These are phyloP conservation scores for Caryopteris hybrid DNA, from an alignment of 305 asterid species.

Conservation along the genomic window DNA sequence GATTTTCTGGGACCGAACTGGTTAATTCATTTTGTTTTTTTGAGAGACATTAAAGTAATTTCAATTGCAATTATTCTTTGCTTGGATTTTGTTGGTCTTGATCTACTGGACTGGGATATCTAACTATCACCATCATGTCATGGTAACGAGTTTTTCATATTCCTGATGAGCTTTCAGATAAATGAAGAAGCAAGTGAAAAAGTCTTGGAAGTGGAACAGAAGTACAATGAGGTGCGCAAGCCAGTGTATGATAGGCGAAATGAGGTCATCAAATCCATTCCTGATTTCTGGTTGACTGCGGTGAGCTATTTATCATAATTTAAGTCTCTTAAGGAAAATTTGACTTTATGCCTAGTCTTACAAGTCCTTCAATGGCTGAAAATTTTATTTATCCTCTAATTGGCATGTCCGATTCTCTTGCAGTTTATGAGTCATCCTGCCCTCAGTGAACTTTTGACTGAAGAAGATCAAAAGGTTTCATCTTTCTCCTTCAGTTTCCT, in stretches of 20 bases:
- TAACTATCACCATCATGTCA: not conserved
- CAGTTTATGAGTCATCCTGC: slow-evolving; percentile 96
- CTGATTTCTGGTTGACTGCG: slow-evolving; percentile 95
- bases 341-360: not conserved
- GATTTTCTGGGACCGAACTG: not conserved
- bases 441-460: slow-evolving; percentile 71
- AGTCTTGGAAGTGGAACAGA: slow-evolving; percentile 87
- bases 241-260: slow-evolving; percentile 84
- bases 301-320: slow-evolving; percentile 42
- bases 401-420: slow-evolving; percentile 12
- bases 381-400: not conserved
- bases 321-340: not conserved
- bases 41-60: not conserved
- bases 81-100: not conserved
- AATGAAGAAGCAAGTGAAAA: slow-evolving; percentile 92
- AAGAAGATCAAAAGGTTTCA: slow-evolving; percentile 83
- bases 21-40: slow-evolving; percentile 5
- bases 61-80: not conserved
- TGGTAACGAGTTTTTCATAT: slow-evolving; percentile 6
- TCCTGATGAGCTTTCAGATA: slow-evolving; percentile 44
- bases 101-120: not conserved
- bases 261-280: slow-evolving; percentile 64
- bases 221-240: slow-evolving; percentile 72
- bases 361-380: not conserved
- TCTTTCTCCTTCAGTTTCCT: slow-evolving; percentile 6